A percentile compares a stretch with the other conserved stretches of the same genome.
Conservation (phyloP, 345 rosid genomes). For the Rhodamnia argentea region DNA sequence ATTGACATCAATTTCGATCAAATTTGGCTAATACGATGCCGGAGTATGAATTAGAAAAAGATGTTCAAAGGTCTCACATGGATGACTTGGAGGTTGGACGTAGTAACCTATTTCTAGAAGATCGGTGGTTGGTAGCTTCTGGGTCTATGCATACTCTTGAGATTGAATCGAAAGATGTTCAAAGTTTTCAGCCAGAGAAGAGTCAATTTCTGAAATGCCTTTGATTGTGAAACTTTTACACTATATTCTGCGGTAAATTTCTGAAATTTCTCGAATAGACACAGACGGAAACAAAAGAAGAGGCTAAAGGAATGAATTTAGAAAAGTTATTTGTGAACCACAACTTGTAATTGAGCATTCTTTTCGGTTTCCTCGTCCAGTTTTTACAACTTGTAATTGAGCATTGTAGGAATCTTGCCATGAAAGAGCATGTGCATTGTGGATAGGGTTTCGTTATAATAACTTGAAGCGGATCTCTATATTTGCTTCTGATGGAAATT, state of each 20-base stretch:
- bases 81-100: background rate
- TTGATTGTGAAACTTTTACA: background rate
- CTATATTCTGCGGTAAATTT: background rate
- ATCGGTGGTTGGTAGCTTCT: background rate
- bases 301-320: background rate
- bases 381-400: too few relatives aligned
- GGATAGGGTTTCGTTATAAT: too few relatives aligned
- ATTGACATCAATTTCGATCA: background rate
- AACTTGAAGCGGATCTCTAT: too few relatives aligned
- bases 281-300: background rate
- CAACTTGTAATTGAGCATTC: too few relatives aligned
- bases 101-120: background rate
- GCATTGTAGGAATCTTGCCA: too few relatives aligned
- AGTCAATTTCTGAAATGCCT: background rate
- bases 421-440: too few relatives aligned
- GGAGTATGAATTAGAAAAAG: background rate
- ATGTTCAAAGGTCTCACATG: background rate
- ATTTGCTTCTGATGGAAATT: background rate
- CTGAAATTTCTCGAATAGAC: background rate
- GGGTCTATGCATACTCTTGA: background rate
- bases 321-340: too few relatives aligned
- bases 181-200: background rate
- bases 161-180: background rate
- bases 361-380: too few relatives aligned
- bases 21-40: background rate